Evolutionary conservation across 2,329 filamentous ascomycete species (phyloP).

Genomic region (Colletotrichum brevisporum): DNA sequence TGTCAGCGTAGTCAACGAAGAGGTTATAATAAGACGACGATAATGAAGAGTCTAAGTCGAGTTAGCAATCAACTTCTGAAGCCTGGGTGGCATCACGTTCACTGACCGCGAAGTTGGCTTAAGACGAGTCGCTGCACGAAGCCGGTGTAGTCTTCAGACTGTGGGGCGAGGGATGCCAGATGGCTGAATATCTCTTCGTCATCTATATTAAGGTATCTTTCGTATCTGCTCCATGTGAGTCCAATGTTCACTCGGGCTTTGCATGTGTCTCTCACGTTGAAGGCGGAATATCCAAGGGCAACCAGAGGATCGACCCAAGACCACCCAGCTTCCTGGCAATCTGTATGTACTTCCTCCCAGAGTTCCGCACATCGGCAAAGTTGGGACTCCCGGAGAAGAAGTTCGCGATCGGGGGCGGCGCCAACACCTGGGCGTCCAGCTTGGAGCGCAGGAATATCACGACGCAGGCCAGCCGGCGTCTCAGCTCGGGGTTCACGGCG

Average conservation of each 20-base stretch:
- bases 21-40: conserved; percentile 45
- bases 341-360: conserved; percentile 53
- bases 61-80: neutral
- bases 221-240: conserved; percentile 45
- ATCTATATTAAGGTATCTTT: conserved; percentile 52
- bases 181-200: conserved; percentile 50
- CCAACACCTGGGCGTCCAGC: conserved; percentile 42
- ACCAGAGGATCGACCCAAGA: conserved; percentile 50
- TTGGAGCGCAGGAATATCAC: conserved; percentile 49
- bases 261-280: conserved; percentile 48
- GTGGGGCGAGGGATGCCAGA: conserved; percentile 42
- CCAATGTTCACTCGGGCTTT: neutral
- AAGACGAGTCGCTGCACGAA: conserved; percentile 46
- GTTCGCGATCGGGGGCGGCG: conserved; percentile 43
- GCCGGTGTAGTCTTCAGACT: conserved; percentile 36
- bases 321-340: conserved; percentile 48
- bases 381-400: conserved; percentile 43
- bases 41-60: neutral
- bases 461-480: conserved; percentile 48
- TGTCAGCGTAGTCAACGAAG: conserved; percentile 44
- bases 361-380: conserved; percentile 47
- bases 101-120: conserved; percentile 23
- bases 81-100: neutral
- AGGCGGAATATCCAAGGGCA: conserved; percentile 49
- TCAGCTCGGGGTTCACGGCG: conserved; percentile 44